Evolutionary conservation across 257 asterid genomes (phyloP), one percentile per base, ranked within the genome.

Genomic region (Plantago ovata): DNA sequence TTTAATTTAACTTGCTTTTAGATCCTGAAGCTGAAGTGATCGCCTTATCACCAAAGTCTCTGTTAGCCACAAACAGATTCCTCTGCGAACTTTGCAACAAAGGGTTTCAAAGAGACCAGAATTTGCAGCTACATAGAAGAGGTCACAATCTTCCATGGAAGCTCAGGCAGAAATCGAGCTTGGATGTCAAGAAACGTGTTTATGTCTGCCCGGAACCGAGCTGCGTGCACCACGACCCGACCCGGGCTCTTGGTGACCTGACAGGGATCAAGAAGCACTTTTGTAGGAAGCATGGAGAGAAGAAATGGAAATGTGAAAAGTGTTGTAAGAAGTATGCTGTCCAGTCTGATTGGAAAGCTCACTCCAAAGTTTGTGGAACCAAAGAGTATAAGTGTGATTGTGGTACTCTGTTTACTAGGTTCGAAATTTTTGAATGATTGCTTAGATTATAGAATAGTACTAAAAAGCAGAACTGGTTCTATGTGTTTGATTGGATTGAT

Each of bases 91-190:
- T 87, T 53, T 87, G 95, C 81, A 82, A 68, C 18, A 84, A 87
- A 53, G 96, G 96, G 56, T 87, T 87, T 69, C 95, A 87, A 49
- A 77, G 96, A 61, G 96, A 87, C 78, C 96, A 87, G 81, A 87
- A 87, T 75, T 71, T 87, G 72, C 96, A 87, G 83, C 94, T 87
- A 48, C 96, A 87, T 52, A 71, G 94, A 65, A 82, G 96, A 52
- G 96, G 96, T 6, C 96, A 87, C 45, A 87, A 87, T 67, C 64
- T 87, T 68, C 96, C 96, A 2, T 87, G 96, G 96, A 87, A 87
- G 76, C 78, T 87, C 14, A 69, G 75, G 74, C 95, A 87, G 61
- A 85, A 93, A 62, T 63, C 95, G 13, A 64, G 80, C 53, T 74
- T 68, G 38, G 95, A 88, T 10, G 68, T 79, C 47, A 83, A 73